Evolutionary conservation across 306 rosid genomes (phyloP), one percentile per base, ranked within the genome.

Genomic region (Quercus ilex): DNA sequence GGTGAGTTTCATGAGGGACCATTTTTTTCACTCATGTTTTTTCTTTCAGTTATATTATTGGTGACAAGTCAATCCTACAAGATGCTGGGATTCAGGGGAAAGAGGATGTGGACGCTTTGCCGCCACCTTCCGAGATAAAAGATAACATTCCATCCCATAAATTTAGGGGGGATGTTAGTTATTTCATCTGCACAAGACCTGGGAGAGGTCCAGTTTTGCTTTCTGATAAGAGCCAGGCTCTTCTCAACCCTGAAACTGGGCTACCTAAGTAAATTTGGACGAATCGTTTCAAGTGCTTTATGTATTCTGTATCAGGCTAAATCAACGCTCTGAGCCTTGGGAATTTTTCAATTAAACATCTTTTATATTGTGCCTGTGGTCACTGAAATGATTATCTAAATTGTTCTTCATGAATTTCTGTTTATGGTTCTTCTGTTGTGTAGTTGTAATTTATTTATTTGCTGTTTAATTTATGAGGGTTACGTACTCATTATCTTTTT

Each of bases 121-220:
- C 92, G 2, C 87, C 97, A 19, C 97, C 99, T 46, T 91, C 94
- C 31, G 97, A 95, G 87, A 83, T 81, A 19, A 92, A 87, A 86
- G 97, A 85, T 73, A 85, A 82, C 33, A 78, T 87, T 85, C 91
- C 91, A 41, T 88, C 88, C 23, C 93, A 93, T 89, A 93, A 91
- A 81, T 87, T 33, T 79, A 83, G 78, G 79, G 99, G 99, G 35
- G 97, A 90, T 76, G 96, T 95, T 67, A 90, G 90, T 85, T 93
- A 95, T 87, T 95, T 95, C 87, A 95, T 95, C 79, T 95, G 99
- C 82, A 95, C 99, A 62, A 91, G 87, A 79, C 97, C 97, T 1
- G 99, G 99, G 74, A 91, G 82, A 87, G 99, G 99, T 75, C 99
- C 99, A 13, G 93, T 93, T 79, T 74, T 87, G 86, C 88, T 95